Evolutionary conservation across 345 rosid species (phyloP), one percentile per base, ranked within the genome.

Genomic region (Toxicodendron radicans): DNA sequence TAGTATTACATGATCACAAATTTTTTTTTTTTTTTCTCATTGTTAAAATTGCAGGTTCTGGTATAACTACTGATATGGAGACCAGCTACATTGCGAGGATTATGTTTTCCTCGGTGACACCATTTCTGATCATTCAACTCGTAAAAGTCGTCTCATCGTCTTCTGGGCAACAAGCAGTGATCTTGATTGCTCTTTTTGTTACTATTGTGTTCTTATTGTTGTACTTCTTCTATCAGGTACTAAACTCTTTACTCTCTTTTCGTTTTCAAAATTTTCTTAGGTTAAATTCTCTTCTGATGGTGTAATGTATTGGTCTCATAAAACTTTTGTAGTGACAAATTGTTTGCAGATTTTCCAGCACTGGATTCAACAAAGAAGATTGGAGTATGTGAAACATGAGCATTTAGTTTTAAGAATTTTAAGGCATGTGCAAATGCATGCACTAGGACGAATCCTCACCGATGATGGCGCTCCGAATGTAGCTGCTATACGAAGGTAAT

Each of bases 21-120:
- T 35, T 4, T 49, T 49, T 49, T 11, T 10, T 21, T 30, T 11
- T 16, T 21, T 46, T 35, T n/a, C 16, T n/a, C 30, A 60, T 30
- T n/a, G 30, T 14, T 30, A 62, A 13, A 23, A 14, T 70, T 43
- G 56, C 80, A 85, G 88, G 79, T 32, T 35, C 66, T 24, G 83
- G 88, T 57, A 75, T 85, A 23, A 68, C 56, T 27, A 80, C 84
- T 49, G 88, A 85, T 76, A 41, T 73, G 61, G 75, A 84, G 81
- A 85, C 88, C 24, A 75, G 84, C 72, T 80, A 76, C 65, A 82
- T 85, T 46, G 83, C 85, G 24, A 82, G 85, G 69, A 75, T 82
- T 64, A 85, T 85, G 88, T 62, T 53, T 11, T 52, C 80, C 45
- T 85, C 88, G 0, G 81, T 83, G 54, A 80, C 78, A 17, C 88